These are phyloP conservation scores for Coemansia sp. DNA, from an alignment of 192 early-diverging fungal species.

Conservation along the genomic window DNA sequence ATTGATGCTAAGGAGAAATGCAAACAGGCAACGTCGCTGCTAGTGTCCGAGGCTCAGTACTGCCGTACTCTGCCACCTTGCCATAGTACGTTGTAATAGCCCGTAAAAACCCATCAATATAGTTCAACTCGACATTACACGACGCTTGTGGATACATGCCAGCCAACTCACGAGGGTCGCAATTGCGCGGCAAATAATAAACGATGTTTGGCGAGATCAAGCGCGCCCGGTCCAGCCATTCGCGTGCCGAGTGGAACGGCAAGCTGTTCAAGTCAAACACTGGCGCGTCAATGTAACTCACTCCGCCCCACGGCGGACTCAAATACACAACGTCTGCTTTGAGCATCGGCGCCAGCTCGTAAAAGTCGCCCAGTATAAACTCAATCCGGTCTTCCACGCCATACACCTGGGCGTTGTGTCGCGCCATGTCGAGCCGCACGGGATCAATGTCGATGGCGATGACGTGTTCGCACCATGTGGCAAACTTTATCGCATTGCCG, in stretches of 20 bases:
- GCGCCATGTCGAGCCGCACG: constrained; percentile 73
- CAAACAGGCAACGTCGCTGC: background rate
- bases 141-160: constrained; percentile 52
- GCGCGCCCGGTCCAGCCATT: constrained; percentile 64
- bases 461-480: constrained; percentile 79
- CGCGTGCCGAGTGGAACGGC: constrained; percentile 53
- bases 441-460: constrained; percentile 93
- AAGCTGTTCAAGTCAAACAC: constrained; percentile 33
- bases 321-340: constrained; percentile 88
- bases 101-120: constrained; percentile 66
- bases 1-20: background rate
- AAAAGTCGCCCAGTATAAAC: constrained; percentile 89
- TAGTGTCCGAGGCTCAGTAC: constrained; percentile 13
- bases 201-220: constrained; percentile 74
- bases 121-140: constrained; percentile 84
- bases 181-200: constrained; percentile 85
- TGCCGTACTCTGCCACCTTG: constrained; percentile 54
- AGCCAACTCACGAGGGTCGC: constrained; percentile 66
- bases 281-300: constrained; percentile 63
- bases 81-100: constrained; percentile 78
- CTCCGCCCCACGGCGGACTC: constrained; percentile 95
- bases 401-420: constrained; percentile 85
- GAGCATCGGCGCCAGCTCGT: constrained; percentile 68
- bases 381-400: constrained; percentile 89
- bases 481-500: constrained; percentile 97